These are phyloP conservation scores for Boletus barrowsii DNA, from an alignment of 768 basidiomycete species.

Conservation along the genomic window DNA sequence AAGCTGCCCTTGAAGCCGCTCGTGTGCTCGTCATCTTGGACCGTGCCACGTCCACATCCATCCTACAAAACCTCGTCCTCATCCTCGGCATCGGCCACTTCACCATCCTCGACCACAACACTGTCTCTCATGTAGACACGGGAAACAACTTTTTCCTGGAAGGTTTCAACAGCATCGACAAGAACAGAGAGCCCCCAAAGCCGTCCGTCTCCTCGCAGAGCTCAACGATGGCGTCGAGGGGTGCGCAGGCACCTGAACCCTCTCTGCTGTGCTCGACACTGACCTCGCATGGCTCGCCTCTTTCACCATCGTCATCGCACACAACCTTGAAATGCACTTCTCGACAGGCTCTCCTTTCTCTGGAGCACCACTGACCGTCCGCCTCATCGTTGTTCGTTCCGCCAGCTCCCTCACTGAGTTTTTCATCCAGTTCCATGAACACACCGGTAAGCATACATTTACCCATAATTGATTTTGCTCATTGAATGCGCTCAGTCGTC, in stretches of 20 bases:
- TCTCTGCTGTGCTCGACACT: slow-evolving; percentile 55
- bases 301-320: slow-evolving; percentile 80
- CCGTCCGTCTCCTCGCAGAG: slow-evolving; percentile 72
- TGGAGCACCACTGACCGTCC: slow-evolving; percentile 62
- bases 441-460: slow-evolving; percentile 56
- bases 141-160: slow-evolving; percentile 97
- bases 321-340: slow-evolving; percentile 62
- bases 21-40: slow-evolving; percentile 78
- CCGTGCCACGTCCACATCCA: slow-evolving; percentile 81
- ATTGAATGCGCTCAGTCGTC: slow-evolving; percentile 55
- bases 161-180: slow-evolving; percentile 71
- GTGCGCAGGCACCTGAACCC: slow-evolving; percentile 50
- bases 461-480: not conserved
- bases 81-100: slow-evolving; percentile 97
- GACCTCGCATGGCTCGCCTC: slow-evolving; percentile 53
- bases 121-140: slow-evolving; percentile 69
- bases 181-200: slow-evolving; percentile 75
- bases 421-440: slow-evolving; percentile 85
- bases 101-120: slow-evolving; percentile 73
- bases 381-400: slow-evolving; percentile 72
- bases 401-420: slow-evolving; percentile 91
- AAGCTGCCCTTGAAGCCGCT: slow-evolving; percentile 81
- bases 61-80: slow-evolving; percentile 94
- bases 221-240: slow-evolving; percentile 88
- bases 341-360: slow-evolving; percentile 63